Evolutionary conservation across 2,329 filamentous ascomycete species (phyloP), one percentile per base, ranked within the genome.

Genomic region (Rhynchosporium agropyri): DNA sequence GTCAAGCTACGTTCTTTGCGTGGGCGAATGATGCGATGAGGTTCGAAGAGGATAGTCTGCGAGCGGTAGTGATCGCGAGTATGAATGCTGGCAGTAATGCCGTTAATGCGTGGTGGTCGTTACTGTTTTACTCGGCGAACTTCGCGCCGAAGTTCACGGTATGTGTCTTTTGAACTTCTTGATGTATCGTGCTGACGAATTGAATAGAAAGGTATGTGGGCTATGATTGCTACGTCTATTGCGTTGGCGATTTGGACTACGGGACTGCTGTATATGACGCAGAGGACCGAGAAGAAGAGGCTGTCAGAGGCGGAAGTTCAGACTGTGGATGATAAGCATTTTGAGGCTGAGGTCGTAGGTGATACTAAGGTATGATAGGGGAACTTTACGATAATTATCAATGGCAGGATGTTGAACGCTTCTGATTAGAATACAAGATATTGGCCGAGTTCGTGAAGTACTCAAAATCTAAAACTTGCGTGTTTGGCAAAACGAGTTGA

Each of bases 1-100:
- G 88, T 69, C 88, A 91, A 74, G 87, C 89, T 0, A 89, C 85
- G 0, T 90, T 91, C 68, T 91, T 91, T 68, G 88, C 89, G 0
- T 60, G 58, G 88, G 88, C 86, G 28, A 91, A 91, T 68, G 88
- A 90, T 69, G 68, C 67, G 2, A 84, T 85, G 2, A 83, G 89
- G 77, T 80, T 85, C 7, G 82, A 83, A 61, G 83, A 89, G 68
- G 84, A 89, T 63, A 81, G 83, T 26, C 80, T 86, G 51, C 79
- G 89, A 3, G 85, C 82, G 2, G 81, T 91, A 1, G 88, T 91
- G 0, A 82, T 91, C 42, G 88, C 88, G 0, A 84, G 85, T 12
- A 91, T 91, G 89, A 91, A 90, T 64, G 76, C 87, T 68, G 84
- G 84, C 0, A 89, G 80, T 70, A 89, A 88, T 69, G 84, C 85